Evolutionary conservation across 2,329 filamentous ascomycete species (phyloP), one percentile per base, ranked within the genome.

Genomic region (Fusarium xylarioides): DNA sequence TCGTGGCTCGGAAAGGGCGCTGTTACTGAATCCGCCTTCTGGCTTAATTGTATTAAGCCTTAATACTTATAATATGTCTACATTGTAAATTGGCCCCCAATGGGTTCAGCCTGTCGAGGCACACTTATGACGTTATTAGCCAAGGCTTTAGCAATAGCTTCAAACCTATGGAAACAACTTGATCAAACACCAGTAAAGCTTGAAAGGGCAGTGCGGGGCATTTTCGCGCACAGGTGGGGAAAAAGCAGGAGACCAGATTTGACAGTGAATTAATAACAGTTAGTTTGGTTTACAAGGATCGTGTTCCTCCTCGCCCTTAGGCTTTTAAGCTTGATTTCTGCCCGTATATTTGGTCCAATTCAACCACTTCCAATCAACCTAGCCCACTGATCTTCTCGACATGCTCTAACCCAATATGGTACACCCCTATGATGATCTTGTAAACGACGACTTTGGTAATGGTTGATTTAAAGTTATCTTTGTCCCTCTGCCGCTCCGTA

Each of bases 381-480:
- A 7, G 21, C 21, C 28, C 3, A 1, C 8, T 18, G 1, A 9
- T 14, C 21, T 14, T 4, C 21, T 34, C 8, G 11, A 19, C 5
- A 23, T 34, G 19, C 21, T 23, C 21, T 34, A 32, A 15, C 11
- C 11, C 15, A n/a, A 9, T 3, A 5, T 9, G 14, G 7, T 19
- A 4, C 7, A 18, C 7, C 3, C 21, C 7, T 23, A 8, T 23
- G 11, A 7, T 32, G 16, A 49, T 14, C 7, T 14, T 16, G 11
- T n/a, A 32, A 4, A 0, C 32, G 2, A n/a, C 32, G 28, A 3
- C 21, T 12, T n/a, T n/a, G 10, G 4, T n/a, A 18, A 1, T 0
- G 5, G 11, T 2, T n/a, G 15, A 14, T 6, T 2, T 10, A 1
- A 18, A 23, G 0, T 26, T 26, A 26, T 26, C 26, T 26, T 26